Base-by-base conservation (phyloP, 345 rosid species). In the Kernera saxatilis region DNA sequence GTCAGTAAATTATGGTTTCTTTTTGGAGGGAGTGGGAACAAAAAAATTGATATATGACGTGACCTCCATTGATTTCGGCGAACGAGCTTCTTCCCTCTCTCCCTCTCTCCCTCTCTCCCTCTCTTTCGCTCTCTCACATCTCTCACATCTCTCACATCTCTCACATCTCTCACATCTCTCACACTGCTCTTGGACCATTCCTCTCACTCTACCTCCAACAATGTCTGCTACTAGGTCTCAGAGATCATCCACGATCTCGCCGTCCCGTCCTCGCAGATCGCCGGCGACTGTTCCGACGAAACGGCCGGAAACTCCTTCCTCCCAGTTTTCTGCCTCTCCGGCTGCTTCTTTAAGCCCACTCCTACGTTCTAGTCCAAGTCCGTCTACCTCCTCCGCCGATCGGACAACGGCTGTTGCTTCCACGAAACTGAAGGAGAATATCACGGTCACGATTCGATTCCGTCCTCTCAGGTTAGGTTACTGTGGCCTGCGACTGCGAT, bases 201-300 rank as follows among this genome's bases (percentile, higher is more conserved):
- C 49, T 33, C 58, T 39, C 49, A 53, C 64, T 49, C 39, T 43
- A 33, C 29, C 32, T 6, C 40, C 46, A 32, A 52, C 78, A 73
- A 92, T 89, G 98, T 85, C 86, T 33, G 63, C 77, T 51, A 0
- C 57, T 63, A 83, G 85, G 86, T 80, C 96, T 22, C 82, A 73
- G 71, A 79, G 86, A 15, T 72, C 90, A 45, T 87, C 93, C 70
- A 61, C 35, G 55, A 87, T 87, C 85, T 87, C 94, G 12, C 96
- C 96, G 46, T 83, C 85, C 80, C 94, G 96, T 68, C 82, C 86
- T n/a, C 96, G 85, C 19, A 86, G 78, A 82, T 81, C 94, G 32
- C 80, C 88, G 64, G 81, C 80, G 33, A 76, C 36, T 69, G 41
- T 76, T 39, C 85, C 81, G 29, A 6, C 78, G 2, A 77, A 57